Conservation (phyloP, 2,329 filamentous ascomycete species). For the Colletotrichum lupini region DNA sequence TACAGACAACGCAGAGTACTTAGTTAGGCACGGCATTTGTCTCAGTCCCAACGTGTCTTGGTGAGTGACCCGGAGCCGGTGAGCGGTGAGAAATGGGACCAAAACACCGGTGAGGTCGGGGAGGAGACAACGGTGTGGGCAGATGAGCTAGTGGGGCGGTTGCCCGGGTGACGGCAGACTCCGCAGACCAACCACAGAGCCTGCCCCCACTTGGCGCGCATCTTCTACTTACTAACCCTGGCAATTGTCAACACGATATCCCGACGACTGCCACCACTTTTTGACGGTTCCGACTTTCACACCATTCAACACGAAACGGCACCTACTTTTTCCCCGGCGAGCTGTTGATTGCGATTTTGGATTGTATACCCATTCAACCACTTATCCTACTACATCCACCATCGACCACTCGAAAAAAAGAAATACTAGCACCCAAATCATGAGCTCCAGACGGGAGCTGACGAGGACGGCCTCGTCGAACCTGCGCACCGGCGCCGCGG, state of each 20-base stretch:
- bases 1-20: too few species aligned
- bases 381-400: not conserved
- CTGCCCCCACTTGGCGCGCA: conserved; percentile 19
- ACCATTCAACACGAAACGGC: not conserved
- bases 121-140: not conserved
- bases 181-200: conserved; percentile 15
- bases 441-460: conserved; percentile 38
- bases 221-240: conserved; percentile 34
- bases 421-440: not conserved
- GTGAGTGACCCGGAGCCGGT: not conserved
- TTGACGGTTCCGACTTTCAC: conserved; percentile 10
- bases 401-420: not conserved
- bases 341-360: not conserved
- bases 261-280: not conserved
- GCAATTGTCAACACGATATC: conserved; percentile 27
- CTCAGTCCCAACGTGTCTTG: not conserved
- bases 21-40: not conserved
- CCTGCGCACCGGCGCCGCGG: conserved; percentile 28
- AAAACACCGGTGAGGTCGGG: not conserved
- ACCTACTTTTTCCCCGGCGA: not conserved
- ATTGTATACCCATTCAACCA: not conserved
- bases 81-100: conserved; percentile 3
- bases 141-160: not conserved
- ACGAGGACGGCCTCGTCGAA: conserved; percentile 32
- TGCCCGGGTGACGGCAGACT: not conserved